These are phyloP conservation scores for Isatis lusitanica DNA, from an alignment of 441 rosid genomes.

Conservation along the genomic window DNA sequence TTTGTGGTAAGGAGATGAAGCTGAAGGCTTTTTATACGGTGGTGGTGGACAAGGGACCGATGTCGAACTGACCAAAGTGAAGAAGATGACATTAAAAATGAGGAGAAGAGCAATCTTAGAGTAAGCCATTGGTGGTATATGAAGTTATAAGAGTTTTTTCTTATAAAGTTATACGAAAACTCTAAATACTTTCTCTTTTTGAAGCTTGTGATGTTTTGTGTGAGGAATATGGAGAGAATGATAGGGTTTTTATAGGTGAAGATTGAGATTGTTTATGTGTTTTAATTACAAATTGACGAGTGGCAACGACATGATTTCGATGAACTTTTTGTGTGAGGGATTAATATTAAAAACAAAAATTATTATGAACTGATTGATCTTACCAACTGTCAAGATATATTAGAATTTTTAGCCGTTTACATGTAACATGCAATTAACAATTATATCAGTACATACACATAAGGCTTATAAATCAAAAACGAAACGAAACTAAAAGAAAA, in stretches of 20 bases:
- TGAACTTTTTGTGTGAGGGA: not conserved
- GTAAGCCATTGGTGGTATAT: conserved; percentile 10
- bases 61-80: conserved; percentile 9
- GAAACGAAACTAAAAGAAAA: too few species aligned
- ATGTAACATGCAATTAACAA: conserved; percentile 4
- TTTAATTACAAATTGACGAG: not conserved
- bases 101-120: conserved; percentile 20
- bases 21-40: conserved; percentile 12
- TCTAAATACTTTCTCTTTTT: not conserved
- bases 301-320: not conserved
- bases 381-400: not conserved
- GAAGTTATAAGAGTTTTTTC: not conserved
- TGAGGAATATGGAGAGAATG: not conserved
- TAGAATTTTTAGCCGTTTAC: not conserved
- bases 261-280: not conserved
- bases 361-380: not conserved
- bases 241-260: conserved; percentile 17
- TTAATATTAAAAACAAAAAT: not conserved
- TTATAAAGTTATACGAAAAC: not conserved
- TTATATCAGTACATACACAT: too few species aligned
- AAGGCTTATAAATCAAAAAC: too few species aligned
- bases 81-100: conserved; percentile 9
- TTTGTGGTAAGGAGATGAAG: conserved; percentile 5
- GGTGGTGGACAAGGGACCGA: conserved; percentile 19
- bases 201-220: conserved; percentile 13